Percentiles rank a stretch among this genome's conserved stretches.
phyloP scores from a whole-genome alignment of 2,329 filamentous ascomycete genomes.

The Helicocarpus griseus region DNA sequence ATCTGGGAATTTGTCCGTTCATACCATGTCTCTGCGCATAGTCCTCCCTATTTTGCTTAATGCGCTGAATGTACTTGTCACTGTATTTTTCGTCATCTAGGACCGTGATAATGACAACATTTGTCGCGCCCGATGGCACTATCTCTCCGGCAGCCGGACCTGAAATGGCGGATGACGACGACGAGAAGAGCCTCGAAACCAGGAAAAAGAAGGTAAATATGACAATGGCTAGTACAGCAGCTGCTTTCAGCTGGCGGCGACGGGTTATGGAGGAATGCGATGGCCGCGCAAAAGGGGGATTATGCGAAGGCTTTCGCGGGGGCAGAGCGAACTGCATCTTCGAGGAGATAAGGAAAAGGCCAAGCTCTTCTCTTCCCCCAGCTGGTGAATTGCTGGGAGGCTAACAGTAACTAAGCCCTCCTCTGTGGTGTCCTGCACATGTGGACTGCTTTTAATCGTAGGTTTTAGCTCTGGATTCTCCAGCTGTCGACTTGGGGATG shows the following conservation, averaged over 20 bases:
- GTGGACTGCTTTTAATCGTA: background rate
- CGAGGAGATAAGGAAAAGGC: background rate
- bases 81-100: constrained; percentile 59
- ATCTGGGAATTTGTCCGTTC: constrained; percentile 16
- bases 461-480: too few species aligned
- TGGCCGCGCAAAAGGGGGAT: constrained; percentile 56
- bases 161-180: constrained; percentile 17
- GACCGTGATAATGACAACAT: constrained; percentile 73
- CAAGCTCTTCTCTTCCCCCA: background rate
- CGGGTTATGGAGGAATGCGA: constrained; percentile 36
- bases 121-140: constrained; percentile 30
- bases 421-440: background rate
- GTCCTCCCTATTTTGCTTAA: constrained; percentile 71
- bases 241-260: constrained; percentile 52
- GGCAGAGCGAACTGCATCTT: constrained; percentile 85
- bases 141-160: constrained; percentile 16
- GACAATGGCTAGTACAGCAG: constrained; percentile 46
- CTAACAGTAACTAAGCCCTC: background rate
- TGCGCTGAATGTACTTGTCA: constrained; percentile 57
- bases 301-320: constrained; percentile 70
- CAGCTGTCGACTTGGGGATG: background rate
- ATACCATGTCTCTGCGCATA: constrained; percentile 83
- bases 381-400: background rate
- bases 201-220: constrained; percentile 54
- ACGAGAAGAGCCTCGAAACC: constrained; percentile 37